Conservation (phyloP, 345 rosid species). For the Melastoma malabathricum region DNA sequence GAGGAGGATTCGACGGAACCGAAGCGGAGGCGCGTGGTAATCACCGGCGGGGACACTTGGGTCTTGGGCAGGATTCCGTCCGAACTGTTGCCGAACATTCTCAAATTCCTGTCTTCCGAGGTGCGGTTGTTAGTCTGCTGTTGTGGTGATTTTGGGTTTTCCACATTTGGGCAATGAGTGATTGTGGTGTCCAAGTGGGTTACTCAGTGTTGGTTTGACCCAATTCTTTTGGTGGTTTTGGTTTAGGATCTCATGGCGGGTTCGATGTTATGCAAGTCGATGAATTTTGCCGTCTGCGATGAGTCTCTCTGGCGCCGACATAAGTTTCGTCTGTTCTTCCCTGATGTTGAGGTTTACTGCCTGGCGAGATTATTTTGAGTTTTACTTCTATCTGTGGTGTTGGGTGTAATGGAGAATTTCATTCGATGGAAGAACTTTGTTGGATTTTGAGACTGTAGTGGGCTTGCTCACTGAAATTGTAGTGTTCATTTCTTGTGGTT, state of each 20-base stretch:
- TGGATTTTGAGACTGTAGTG: no score
- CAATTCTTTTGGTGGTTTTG: background rate
- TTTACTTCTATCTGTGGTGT: no score
- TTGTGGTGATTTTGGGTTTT: background rate
- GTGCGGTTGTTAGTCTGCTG: conserved; percentile 11
- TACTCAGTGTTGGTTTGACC: background rate
- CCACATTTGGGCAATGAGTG: background rate
- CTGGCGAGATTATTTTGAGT: no score
- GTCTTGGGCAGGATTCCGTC: conserved; percentile 65
- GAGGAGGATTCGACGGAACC: conserved; percentile 29
- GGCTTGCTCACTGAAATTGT: no score
- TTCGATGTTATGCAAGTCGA: conserved; percentile 63
- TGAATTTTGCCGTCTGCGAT: conserved; percentile 66
- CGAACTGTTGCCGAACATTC: conserved; percentile 67
- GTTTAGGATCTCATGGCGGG: conserved; percentile 80
- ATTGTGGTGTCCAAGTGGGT: background rate
- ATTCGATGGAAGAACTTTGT: no score
- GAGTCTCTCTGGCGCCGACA: conserved; percentile 94
- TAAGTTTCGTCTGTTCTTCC: conserved; percentile 18
- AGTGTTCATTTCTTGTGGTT: no score
- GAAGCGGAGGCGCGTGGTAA: conserved; percentile 32
- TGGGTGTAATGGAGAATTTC: no score
- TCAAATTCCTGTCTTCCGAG: conserved; percentile 92
- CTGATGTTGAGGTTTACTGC: no score
- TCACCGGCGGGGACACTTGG: conserved; percentile 30